Conservation (phyloP, 2,329 filamentous ascomycete species). For the Exophiala calicioides region DNA sequence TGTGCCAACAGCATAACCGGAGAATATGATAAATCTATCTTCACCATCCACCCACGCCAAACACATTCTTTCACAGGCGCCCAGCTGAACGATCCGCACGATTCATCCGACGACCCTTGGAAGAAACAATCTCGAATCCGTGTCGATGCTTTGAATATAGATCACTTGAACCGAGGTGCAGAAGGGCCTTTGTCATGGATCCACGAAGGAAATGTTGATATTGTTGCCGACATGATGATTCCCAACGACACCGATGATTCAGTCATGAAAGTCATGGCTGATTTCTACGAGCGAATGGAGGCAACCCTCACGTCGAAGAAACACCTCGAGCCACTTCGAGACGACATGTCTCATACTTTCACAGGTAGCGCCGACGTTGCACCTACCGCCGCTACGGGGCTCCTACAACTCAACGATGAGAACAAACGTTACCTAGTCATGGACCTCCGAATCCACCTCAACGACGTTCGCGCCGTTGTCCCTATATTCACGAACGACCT, state of each 20-base stretch:
- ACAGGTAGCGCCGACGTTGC: slow-evolving; percentile 22
- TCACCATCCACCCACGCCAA: slow-evolving; percentile 94
- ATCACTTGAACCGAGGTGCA: slow-evolving; percentile 91
- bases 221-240: slow-evolving; percentile 93
- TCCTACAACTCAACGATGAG: slow-evolving; percentile 43
- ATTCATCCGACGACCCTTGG: slow-evolving; percentile 66
- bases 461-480: slow-evolving; percentile 89
- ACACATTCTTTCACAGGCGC: slow-evolving; percentile 75
- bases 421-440: slow-evolving; percentile 83
- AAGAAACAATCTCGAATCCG: slow-evolving; percentile 93
- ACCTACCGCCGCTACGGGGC: not conserved
- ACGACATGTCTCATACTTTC: slow-evolving; percentile 5
- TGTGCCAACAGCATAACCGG: slow-evolving; percentile 96
- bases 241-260: slow-evolving; percentile 84
- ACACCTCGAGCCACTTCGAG: slow-evolving; percentile 18
- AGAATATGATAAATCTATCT: slow-evolving; percentile 90
- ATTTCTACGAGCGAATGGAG: slow-evolving; percentile 95
- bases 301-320: slow-evolving; percentile 47
- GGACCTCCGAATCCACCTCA: slow-evolving; percentile 91
- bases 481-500: slow-evolving; percentile 89
- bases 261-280: slow-evolving; percentile 90
- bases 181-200: slow-evolving; percentile 98
- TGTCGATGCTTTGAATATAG: slow-evolving; percentile 91
- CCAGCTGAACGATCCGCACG: slow-evolving; percentile 54
- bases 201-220: slow-evolving; percentile 93